Percentiles rank a stretch among this genome's conserved stretches.
Conservation (phyloP, 2,329 filamentous ascomycete genomes). For the Cladosporium sp. region DNA sequence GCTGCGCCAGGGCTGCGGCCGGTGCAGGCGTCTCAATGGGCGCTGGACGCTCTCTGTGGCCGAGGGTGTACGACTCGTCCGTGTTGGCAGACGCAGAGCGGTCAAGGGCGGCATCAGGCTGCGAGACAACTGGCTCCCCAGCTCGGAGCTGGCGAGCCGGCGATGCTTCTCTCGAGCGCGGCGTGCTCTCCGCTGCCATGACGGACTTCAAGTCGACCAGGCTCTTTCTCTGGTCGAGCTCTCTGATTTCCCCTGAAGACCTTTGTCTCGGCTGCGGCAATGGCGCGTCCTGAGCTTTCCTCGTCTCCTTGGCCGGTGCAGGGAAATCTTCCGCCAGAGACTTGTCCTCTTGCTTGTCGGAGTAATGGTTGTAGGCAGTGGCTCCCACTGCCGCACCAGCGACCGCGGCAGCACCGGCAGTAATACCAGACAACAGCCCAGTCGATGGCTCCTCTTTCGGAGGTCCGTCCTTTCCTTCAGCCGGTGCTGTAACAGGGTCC, state of each 20-base stretch:
- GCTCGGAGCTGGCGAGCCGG: not conserved
- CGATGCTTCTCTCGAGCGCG: not conserved
- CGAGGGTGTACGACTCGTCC: not conserved
- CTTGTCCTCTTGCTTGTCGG: not conserved
- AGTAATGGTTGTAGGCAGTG: not conserved
- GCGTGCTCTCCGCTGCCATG: constrained; percentile 3
- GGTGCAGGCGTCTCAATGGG: not conserved
- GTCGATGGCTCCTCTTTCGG: not conserved
- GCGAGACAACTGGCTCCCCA: not conserved
- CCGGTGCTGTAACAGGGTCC: not conserved
- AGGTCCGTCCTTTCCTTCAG: not conserved
- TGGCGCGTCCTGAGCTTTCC: too few relatives aligned
- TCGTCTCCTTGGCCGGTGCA: not conserved
- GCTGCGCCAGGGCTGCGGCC: not conserved
- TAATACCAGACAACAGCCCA: not conserved
- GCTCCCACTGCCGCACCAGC: not conserved
- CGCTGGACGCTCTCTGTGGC: not conserved
- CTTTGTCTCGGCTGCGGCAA: not conserved
- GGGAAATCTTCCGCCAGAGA: not conserved
- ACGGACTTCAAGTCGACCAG: constrained; percentile 18
- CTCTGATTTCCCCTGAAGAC: constrained; percentile 4
- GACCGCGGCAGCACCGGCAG: constrained; percentile 4
- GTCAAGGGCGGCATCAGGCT: not conserved
- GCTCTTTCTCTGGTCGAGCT: constrained; percentile 18
- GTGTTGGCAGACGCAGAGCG: not conserved